phyloP scores from a whole-genome alignment of 805 yeast genomes.

The Saccharomycopsis oosterbeekiorum region DNA sequence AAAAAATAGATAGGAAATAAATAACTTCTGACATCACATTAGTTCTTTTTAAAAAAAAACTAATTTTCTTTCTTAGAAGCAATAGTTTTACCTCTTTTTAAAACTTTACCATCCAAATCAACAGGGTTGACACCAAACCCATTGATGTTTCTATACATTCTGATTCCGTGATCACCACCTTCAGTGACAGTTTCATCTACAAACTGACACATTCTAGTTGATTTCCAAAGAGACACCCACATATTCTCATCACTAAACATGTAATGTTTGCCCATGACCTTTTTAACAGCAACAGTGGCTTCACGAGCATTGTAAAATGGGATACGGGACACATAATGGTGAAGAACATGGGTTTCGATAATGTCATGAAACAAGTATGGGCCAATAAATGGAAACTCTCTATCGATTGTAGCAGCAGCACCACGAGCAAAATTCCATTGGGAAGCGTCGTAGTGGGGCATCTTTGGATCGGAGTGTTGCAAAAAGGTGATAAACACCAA shows the following conservation, averaged over 20 bases:
- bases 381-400: constrained; percentile 76
- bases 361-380: constrained; percentile 75
- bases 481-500: constrained; percentile 75
- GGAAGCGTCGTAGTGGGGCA: constrained; percentile 69
- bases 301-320: constrained; percentile 84
- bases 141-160: constrained; percentile 69
- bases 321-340: constrained; percentile 73
- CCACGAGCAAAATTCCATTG: constrained; percentile 86
- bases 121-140: constrained; percentile 35
- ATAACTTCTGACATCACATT: no score
- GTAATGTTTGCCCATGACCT: constrained; percentile 81
- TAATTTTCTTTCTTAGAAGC: background rate
- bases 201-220: constrained; percentile 57
- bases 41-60: background rate
- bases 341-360: constrained; percentile 83
- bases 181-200: constrained; percentile 33
- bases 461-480: constrained; percentile 70
- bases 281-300: constrained; percentile 67
- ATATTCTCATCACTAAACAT: constrained; percentile 57
- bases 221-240: constrained; percentile 57
- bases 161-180: constrained; percentile 50
- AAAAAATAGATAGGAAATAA: no score
- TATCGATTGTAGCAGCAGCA: constrained; percentile 82
- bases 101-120: constrained; percentile 16
- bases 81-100: background rate